Percentiles rank a stretch among this genome's conserved stretches.
phyloP scores from a whole-genome alignment of 2,329 filamentous ascomycete genomes.

The Stachybotrys chlorohalonatus region DNA sequence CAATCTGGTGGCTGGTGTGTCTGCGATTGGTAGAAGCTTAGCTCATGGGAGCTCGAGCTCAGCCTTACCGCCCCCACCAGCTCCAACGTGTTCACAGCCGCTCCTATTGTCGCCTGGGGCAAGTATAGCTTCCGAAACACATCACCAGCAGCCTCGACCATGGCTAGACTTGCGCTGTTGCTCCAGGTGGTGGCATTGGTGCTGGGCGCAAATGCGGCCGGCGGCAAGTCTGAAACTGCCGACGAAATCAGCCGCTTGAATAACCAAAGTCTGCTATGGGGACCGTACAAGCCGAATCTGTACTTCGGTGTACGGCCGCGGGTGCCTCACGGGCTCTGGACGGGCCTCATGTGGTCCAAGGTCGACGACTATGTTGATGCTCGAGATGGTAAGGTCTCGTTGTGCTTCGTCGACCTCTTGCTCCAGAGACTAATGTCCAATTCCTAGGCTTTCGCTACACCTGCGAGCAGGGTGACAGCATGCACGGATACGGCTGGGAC shows the following conservation, averaged over 20 bases:
- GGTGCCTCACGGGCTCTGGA: slow-evolving; percentile 70
- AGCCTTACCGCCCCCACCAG: slow-evolving; percentile 12
- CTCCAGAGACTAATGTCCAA: slow-evolving; percentile 1
- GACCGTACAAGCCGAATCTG: slow-evolving; percentile 85
- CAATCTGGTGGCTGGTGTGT: slow-evolving; percentile 1
- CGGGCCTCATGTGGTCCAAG: slow-evolving; percentile 81
- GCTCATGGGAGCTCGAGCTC: slow-evolving; percentile 12
- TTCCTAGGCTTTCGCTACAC: slow-evolving; percentile 75
- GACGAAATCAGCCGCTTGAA: slow-evolving; percentile 43
- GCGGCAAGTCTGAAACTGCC: slow-evolving; percentile 29
- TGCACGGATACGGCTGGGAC: slow-evolving; percentile 96
- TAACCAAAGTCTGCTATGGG: slow-evolving; percentile 90
- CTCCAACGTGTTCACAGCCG: not conserved
- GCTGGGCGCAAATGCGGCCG: slow-evolving; percentile 14
- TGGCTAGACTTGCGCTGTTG: slow-evolving; percentile 23
- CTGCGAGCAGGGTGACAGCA: slow-evolving; percentile 89
- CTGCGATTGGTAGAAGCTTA: slow-evolving; percentile 5
- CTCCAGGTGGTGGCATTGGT: slow-evolving; percentile 18
- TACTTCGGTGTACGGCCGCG: slow-evolving; percentile 88
- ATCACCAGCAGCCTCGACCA: slow-evolving; percentile 5
- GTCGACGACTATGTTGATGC: slow-evolving; percentile 70
- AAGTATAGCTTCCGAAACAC: not conserved
- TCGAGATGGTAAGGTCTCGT: slow-evolving; percentile 51
- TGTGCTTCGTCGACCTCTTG: not conserved
- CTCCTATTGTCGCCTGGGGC: not conserved